Base-by-base conservation (phyloP, 108 stramenopile species). In the Skeletonema menzelii region DNA sequence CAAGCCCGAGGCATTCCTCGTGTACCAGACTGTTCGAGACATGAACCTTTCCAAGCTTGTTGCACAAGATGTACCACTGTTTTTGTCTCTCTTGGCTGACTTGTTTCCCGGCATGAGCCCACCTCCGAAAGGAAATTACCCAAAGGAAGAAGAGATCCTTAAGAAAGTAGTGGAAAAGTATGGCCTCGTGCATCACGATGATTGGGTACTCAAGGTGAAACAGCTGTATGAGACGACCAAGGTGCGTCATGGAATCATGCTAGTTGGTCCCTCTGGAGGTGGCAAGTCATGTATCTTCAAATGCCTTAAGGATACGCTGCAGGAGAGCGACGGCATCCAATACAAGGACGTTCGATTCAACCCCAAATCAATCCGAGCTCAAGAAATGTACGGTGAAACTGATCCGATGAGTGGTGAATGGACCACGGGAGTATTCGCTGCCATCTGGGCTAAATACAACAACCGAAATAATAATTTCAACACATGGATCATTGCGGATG, bases 401-500 rank as follows among this genome's bases (percentile, higher is more conserved):
- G 95, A 96, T 75, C 88, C 89, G 1, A n/a, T 87, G 53, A 86
- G 84, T 34, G 95, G 93, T 32, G 96, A 97, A 70, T 97, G 96
- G 96, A 94, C 88, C 11, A 95, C 91, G 15, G 96, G 96, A 63
- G 91, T 97, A 19, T 97, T 96, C 76, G 92, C 96, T 8, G 93
- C 95, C 28, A 93, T 95, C 70, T 97, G 95, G 95, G 92, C 88
- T 27, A 94, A 93, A 57, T 91, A 84, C 88, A 96, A 96, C 84
- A 92, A 91, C 59, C 87, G 92, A 44, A 83, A 68, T 58, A 92
- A 94, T 67, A 57, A 87, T 11, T 94, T 89, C 91, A 95, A 92
- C 77, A 95, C 95, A 0, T 95, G 95, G 95, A 93, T 97, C 73
- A 94, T 94, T 65, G 92, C 91, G 58, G 96, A 97, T 76, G 96